Evolutionary conservation across 2,329 filamentous ascomycete genomes (phyloP).

Genomic region (Parascedosporium putredinis): DNA sequence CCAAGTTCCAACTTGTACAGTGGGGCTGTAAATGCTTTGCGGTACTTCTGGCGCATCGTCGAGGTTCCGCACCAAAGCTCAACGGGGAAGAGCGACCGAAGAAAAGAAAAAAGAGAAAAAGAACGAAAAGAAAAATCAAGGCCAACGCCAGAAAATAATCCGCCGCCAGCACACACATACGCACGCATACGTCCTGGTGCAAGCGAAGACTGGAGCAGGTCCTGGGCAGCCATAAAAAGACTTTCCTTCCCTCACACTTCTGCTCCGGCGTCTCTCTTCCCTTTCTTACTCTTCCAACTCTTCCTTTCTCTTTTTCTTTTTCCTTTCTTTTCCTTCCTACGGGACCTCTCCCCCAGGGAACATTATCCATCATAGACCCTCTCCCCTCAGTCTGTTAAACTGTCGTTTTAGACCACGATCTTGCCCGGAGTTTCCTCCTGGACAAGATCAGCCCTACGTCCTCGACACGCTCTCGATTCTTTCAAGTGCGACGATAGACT

Average conservation of each 20-base stretch:
- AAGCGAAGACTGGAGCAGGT: not conserved
- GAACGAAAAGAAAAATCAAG: not conserved
- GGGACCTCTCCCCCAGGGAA: conserved; percentile 26
- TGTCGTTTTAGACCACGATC: conserved; percentile 7
- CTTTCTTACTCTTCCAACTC: conserved; percentile 17
- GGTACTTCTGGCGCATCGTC: not conserved
- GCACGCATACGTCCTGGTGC: too few relatives aligned
- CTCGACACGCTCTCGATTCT: conserved; percentile 2
- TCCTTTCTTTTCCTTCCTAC: conserved; percentile 31
- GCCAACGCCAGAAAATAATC: not conserved
- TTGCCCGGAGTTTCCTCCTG: conserved; percentile 10
- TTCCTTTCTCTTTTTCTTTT: conserved; percentile 23
- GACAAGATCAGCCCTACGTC: conserved; percentile 5
- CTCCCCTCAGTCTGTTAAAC: conserved; percentile 11
- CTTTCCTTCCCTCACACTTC: not conserved
- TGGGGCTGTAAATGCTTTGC: not conserved
- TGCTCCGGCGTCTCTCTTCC: not conserved
- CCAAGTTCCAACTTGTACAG: not conserved
- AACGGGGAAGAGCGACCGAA: not conserved
- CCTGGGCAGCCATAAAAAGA: conserved; percentile 5
- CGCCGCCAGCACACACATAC: not conserved
- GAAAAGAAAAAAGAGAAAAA: conserved; percentile 5
- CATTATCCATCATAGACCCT: conserved; percentile 9
- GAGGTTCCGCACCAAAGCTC: not conserved
- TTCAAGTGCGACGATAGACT: conserved; percentile 3